These are phyloP conservation scores for Durio zibethinus DNA, from an alignment of 345 rosid species.

Conservation along the genomic window DNA sequence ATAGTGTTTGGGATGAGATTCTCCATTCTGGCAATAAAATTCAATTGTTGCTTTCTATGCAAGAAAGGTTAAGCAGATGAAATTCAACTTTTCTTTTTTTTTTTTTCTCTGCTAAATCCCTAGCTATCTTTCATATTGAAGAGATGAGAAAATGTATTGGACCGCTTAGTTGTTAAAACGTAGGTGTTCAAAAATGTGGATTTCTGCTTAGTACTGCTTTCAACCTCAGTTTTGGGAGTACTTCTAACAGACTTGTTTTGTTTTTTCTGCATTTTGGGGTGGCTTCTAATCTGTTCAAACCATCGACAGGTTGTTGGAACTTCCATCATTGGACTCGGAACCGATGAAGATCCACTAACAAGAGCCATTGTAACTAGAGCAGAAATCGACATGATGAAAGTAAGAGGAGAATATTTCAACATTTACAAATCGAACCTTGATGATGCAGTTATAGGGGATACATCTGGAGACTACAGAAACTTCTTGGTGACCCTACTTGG, in stretches of 20 bases:
- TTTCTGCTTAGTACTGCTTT: too few relatives aligned
- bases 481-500: slow-evolving; percentile 66
- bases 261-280: not conserved
- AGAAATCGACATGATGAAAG: slow-evolving; percentile 69
- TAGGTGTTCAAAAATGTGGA: too few relatives aligned
- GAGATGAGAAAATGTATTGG: too few relatives aligned
- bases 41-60: too few relatives aligned
- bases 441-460: slow-evolving; percentile 63
- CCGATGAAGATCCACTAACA: slow-evolving; percentile 79
- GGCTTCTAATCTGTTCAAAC: slow-evolving; percentile 8
- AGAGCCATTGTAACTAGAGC: slow-evolving; percentile 78
- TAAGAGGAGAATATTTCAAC: slow-evolving; percentile 52
- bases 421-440: slow-evolving; percentile 55
- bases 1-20: not conserved
- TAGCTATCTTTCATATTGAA: too few relatives aligned
- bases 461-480: slow-evolving; percentile 67
- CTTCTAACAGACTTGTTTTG: not conserved
- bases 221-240: too few relatives aligned
- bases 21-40: not conserved
- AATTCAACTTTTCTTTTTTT: not conserved
- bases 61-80: not conserved
- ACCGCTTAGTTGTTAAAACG: too few relatives aligned
- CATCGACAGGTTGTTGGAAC: slow-evolving; percentile 49
- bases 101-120: not conserved
- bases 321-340: slow-evolving; percentile 67